Base-by-base conservation (phyloP, 768 basidiomycete species). In the Pisolithus sp. region DNA sequence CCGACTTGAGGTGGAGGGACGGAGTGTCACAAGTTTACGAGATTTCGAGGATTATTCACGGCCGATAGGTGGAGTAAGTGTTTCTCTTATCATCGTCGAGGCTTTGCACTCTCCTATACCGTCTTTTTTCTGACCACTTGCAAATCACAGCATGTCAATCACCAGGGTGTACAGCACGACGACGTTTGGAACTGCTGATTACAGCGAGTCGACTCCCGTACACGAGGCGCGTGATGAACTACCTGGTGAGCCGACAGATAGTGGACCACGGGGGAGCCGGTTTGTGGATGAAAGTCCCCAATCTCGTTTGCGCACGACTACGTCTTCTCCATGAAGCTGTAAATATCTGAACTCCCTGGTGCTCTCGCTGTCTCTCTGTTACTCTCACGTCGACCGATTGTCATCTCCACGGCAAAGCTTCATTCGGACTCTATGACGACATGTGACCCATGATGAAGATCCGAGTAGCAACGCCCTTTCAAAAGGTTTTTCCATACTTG, bases 31-130 rank as follows among this genome's bases (percentile, higher is more conserved):
- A 24, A 68, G 66, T 46, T 46, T 68, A 48, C 58, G 60, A 50
- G 66, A 68, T 48, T 68, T 68, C 31, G 68, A 68, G 24, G 66
- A 68, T 36, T 68, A 68, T 36, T 68, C 68, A 1, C 61, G 68
- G 10, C 66, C 66, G 4, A 68, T 68, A 13, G 62, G 57, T 28
- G 66, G 68, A 13, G 66, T 69, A 4, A 55, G 67, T 58, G 6
- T 26, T 24, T 31, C 4, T 18, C 13, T 40, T 30, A 10, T 8
- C 28, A 40, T 40, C n/a, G 17, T 17, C 8, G 18, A 15, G 5
- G 31, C 5, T 43, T 55, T 34, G 5, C 28, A 20, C 15, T 50
- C n/a, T 9, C 17, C 9, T n/a, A 36, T 18, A 26, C 7, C 23
- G 5, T 6, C 24, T 43, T n/a, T 30, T 6, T 17, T 28, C 17